Evolutionary conservation across 2,329 filamentous ascomycete species (phyloP).

Genomic region (Akanthomyces dipterigenus): DNA sequence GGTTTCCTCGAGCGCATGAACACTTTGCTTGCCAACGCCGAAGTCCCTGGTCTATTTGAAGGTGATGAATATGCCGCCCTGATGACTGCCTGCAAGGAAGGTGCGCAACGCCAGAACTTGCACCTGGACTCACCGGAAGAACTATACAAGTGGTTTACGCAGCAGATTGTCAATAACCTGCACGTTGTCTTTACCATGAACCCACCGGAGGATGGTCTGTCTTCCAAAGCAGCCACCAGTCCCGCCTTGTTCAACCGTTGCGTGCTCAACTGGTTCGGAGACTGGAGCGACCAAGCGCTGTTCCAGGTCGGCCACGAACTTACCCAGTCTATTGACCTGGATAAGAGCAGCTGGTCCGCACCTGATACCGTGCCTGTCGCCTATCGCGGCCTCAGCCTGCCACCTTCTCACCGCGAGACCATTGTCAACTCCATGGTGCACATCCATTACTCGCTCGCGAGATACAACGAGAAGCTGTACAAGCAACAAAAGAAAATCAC

Average conservation of each 20-base stretch:
- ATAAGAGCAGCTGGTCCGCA: conserved; percentile 75
- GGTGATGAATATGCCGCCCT: conserved; percentile 97
- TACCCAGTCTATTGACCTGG: conserved; percentile 92
- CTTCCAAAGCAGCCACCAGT: conserved; percentile 94
- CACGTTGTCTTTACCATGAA: conserved; percentile 99
- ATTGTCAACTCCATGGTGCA: conserved; percentile 99
- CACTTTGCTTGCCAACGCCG: conserved; percentile 95
- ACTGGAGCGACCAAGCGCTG: conserved; percentile 98
- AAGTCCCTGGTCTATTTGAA: conserved; percentile 96
- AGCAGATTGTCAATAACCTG: conserved; percentile 97
- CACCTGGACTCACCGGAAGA: conserved; percentile 97
- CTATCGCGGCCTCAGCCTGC: conserved; percentile 76
- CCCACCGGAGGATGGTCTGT: conserved; percentile 88
- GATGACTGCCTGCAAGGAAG: conserved; percentile 99
- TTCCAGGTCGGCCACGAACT: conserved; percentile 97
- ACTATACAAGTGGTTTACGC: conserved; percentile 99
- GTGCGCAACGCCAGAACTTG: conserved; percentile 89
- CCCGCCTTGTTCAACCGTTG: conserved; percentile 98
- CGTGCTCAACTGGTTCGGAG: conserved; percentile 98
- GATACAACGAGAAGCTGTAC: conserved; percentile 79
- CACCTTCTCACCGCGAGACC: conserved; percentile 82
- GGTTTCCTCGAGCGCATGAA: conserved; percentile 99
- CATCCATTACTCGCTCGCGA: conserved; percentile 89
- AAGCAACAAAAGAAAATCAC: conserved; percentile 91
- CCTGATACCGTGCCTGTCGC: conserved; percentile 91